A percentile compares a stretch with the other conserved stretches of the same genome.
Conservation (phyloP, 805 yeast genomes). For the Candida awuae region DNA sequence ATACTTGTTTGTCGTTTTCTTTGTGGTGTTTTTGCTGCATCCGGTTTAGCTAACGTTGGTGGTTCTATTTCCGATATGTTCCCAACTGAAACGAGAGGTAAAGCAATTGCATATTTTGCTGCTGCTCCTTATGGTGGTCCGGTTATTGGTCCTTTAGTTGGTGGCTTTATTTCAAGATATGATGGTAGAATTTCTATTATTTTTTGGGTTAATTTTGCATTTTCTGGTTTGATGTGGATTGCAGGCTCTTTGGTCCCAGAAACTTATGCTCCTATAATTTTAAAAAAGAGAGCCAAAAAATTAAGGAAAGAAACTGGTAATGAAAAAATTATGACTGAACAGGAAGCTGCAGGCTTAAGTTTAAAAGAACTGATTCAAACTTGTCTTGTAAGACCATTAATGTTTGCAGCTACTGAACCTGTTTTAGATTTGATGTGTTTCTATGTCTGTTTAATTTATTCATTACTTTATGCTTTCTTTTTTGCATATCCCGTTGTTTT, state of each 20-base stretch:
- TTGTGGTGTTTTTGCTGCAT: constrained; percentile 79
- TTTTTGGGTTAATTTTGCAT: constrained; percentile 89
- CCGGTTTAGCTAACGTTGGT: constrained; percentile 81
- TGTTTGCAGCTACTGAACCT: constrained; percentile 72
- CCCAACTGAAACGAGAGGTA: constrained; percentile 71
- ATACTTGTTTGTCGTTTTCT: constrained; percentile 75
- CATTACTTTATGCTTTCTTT: constrained; percentile 88
- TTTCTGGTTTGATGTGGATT: constrained; percentile 80
- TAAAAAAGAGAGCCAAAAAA: constrained; percentile 55
- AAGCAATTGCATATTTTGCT: constrained; percentile 85
- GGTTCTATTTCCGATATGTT: constrained; percentile 89
- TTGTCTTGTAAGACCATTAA: constrained; percentile 73
- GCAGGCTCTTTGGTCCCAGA: constrained; percentile 66
- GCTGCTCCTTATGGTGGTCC: constrained; percentile 94
- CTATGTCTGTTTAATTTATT: constrained; percentile 82
- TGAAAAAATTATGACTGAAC: constrained; percentile 81
- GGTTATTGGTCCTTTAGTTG: constrained; percentile 78
- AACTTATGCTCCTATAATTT: constrained; percentile 78
- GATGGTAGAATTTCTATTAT: constrained; percentile 63
- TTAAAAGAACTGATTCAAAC: constrained; percentile 61
- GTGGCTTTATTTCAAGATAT: constrained; percentile 74
- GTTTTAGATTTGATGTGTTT: constrained; percentile 76
- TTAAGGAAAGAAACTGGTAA: constrained; percentile 77
- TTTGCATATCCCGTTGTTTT: constrained; percentile 92
- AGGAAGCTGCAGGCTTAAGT: constrained; percentile 73